Evolutionary conservation across 768 basidiomycete genomes (phyloP).

Genomic region (Russula lepida): DNA sequence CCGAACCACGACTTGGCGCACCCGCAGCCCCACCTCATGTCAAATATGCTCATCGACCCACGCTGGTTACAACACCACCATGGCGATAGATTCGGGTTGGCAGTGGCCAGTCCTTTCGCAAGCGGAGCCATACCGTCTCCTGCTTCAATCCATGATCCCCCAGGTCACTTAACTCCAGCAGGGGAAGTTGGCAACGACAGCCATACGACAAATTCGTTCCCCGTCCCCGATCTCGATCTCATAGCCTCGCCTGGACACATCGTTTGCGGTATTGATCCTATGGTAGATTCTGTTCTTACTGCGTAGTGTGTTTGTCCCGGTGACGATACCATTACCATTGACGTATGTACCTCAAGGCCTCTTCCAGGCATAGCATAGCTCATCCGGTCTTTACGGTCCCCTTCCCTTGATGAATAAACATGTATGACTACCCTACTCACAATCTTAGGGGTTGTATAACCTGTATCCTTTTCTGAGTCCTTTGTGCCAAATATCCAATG

Average conservation of each 20-base stretch:
- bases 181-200: not conserved
- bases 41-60: conserved; percentile 13
- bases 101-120: not conserved
- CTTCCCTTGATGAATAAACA: not conserved
- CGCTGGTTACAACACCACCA: conserved; percentile 6
- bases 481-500: not conserved
- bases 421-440: conserved; percentile 7
- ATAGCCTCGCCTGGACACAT: conserved; percentile 26
- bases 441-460: not conserved
- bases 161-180: not conserved
- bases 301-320: not conserved
- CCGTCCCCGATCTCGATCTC: conserved; percentile 25
- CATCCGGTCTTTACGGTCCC: not conserved
- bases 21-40: too few species aligned
- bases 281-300: not conserved
- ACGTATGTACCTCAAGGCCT: not conserved
- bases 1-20: too few species aligned
- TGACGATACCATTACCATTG: not conserved
- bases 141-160: too few species aligned
- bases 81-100: not conserved
- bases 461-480: not conserved
- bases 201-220: not conserved
- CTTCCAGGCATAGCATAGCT: conserved; percentile 1
- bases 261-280: conserved; percentile 8
- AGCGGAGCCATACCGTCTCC: not conserved